Base-by-base conservation (phyloP, 2,329 filamentous ascomycete genomes). In the Diaporthe nobilis region DNA sequence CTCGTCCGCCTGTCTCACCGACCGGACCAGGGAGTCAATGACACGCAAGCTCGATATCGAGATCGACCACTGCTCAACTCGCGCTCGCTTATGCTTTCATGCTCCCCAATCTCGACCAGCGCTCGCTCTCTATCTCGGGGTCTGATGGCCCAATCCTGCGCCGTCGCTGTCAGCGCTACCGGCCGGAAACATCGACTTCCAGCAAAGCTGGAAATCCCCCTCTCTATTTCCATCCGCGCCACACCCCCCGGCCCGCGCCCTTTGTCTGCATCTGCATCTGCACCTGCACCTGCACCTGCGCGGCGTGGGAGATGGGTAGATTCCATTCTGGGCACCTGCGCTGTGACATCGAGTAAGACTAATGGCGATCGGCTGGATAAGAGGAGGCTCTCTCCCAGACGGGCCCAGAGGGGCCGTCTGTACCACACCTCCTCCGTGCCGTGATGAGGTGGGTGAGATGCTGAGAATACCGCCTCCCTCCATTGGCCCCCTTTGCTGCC, bases 311-410 rank as follows among this genome's bases (percentile, higher is more conserved):
- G 34, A 22, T 20, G 34, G 65, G 4, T 55, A 34, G 63, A 17
- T 68, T 49, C 63, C 63, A 53, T 53, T 68, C 47, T 28, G 63
- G 63, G 63, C 63, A 68, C 47, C 63, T 68, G 31, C 63, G 47
- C 63, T 68, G 63, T 68, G 65, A 70, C 65, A 55, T 70, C n/a
- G 65, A 42, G 34, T 34, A 34, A 55, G 49, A 17, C 65, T 55
- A 13, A 39, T 25, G 20, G 63, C 63, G 17, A 67, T 67, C 44
- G 61, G 44, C 61, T 34, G 28, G 28, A 51, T 25, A 0, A 37
- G 10, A 22, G 10, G 39, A 42, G 57, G 39, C 60, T 65, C 25
- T 47, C 42, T 47, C 42, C 34, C 44, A 39, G 37, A 39, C 10
- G 37, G 28, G 15, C 28, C 34, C 44, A 39, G 37, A 39, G 37